Evolutionary conservation across 768 basidiomycete genomes (phyloP).

Genomic region (Suillus weaverae): DNA sequence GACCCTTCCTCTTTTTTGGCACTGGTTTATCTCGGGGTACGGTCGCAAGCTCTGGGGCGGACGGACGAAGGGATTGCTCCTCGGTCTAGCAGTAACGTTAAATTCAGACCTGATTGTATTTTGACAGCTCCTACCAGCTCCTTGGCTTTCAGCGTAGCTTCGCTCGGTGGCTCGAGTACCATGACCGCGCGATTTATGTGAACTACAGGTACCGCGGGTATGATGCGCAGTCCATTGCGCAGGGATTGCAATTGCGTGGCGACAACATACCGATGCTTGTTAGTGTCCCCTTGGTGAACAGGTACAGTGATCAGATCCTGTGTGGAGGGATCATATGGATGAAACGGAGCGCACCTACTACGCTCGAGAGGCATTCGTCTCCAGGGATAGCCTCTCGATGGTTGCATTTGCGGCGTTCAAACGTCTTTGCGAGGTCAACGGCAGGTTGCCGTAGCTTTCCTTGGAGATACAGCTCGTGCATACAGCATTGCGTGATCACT

Average conservation of each 20-base stretch:
- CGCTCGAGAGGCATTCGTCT: conserved; percentile 77
- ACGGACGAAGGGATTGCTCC: conserved; percentile 55
- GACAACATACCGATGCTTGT: conserved; percentile 91
- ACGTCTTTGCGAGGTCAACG: conserved; percentile 88
- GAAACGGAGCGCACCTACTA: conserved; percentile 59
- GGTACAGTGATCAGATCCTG: conserved; percentile 9
- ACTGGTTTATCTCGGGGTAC: conserved; percentile 35
- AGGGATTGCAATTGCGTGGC: conserved; percentile 81
- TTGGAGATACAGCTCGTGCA: conserved; percentile 88
- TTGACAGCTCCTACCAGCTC: conserved; percentile 42
- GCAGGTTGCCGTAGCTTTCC: conserved; percentile 72
- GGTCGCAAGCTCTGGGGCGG: conserved; percentile 46
- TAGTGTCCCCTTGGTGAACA: conserved; percentile 58
- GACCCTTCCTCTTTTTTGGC: conserved; percentile 62
- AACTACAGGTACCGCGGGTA: conserved; percentile 87
- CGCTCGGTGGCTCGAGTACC: conserved; percentile 88
- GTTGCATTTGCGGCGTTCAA: conserved; percentile 93
- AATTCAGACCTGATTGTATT: neutral
- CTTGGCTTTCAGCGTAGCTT: conserved; percentile 72
- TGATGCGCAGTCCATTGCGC: conserved; percentile 61
- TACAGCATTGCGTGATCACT: conserved; percentile 99
- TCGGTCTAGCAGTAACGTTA: conserved; percentile 49
- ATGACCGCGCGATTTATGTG: conserved; percentile 92
- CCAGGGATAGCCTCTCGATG: conserved; percentile 85
- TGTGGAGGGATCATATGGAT: neutral